These are phyloP conservation scores for Glomus cerebriforme DNA, from an alignment of 192 early-diverging fungal species.

Conservation along the genomic window DNA sequence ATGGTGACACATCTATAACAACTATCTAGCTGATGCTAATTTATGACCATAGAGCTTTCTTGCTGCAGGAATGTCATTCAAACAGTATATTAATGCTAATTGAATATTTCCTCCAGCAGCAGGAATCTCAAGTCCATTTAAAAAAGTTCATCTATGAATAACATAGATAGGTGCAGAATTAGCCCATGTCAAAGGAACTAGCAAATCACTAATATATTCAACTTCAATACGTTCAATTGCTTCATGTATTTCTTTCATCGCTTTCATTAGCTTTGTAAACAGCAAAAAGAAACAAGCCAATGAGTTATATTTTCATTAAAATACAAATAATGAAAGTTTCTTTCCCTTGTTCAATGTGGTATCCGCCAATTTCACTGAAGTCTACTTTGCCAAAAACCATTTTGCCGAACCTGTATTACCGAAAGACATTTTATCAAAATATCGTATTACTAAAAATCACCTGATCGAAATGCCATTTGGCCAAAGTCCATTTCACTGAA, in stretches of 20 bases:
- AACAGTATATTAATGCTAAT: too few species aligned
- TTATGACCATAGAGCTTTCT: too few species aligned
- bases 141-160: background rate
- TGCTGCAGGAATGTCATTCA: too few species aligned
- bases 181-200: constrained; percentile 22
- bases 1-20: too few species aligned
- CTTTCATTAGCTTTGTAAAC: constrained; percentile 10
- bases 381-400: too few species aligned
- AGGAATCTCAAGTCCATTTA: background rate
- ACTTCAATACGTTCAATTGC: constrained; percentile 26
- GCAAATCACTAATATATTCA: constrained; percentile 24
- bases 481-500: too few species aligned
- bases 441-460: too few species aligned
- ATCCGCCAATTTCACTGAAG: background rate
- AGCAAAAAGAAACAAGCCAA: background rate
- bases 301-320: background rate
- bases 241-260: constrained; percentile 12
- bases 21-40: too few species aligned
- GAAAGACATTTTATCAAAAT: too few species aligned
- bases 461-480: too few species aligned
- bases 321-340: background rate
- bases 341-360: background rate
- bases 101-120: too few species aligned
- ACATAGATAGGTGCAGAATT: constrained; percentile 6
- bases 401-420: too few species aligned